These are phyloP conservation scores for Colletotrichum coccodes DNA, from an alignment of 2,329 filamentous ascomycete species.

Conservation along the genomic window DNA sequence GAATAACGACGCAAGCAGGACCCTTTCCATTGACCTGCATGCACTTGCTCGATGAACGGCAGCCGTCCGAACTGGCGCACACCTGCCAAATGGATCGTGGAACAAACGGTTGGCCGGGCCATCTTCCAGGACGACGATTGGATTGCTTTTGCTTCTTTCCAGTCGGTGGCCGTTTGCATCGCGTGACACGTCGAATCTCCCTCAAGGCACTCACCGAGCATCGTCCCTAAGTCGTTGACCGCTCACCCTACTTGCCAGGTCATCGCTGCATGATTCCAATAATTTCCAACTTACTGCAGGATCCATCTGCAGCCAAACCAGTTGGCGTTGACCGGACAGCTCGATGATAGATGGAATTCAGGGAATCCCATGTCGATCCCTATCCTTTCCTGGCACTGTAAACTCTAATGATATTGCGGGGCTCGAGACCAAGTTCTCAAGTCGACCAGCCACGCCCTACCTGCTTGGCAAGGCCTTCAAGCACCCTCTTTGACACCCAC, in stretches of 20 bases:
- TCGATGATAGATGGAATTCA: slow-evolving; percentile 26
- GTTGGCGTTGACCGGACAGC: slow-evolving; percentile 10
- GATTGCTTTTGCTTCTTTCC: not conserved
- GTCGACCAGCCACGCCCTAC: slow-evolving; percentile 1
- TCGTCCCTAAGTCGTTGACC: slow-evolving; percentile 10
- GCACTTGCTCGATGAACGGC: not conserved
- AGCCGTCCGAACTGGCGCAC: not conserved
- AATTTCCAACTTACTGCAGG: slow-evolving; percentile 16
- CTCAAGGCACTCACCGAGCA: slow-evolving; percentile 8
- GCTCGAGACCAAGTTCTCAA: slow-evolving; percentile 25
- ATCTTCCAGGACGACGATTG: not conserved
- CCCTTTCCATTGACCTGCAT: not conserved
- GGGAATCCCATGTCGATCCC: slow-evolving; percentile 32
- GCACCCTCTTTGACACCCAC: slow-evolving; percentile 47
- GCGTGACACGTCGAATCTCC: not conserved
- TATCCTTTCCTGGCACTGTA: slow-evolving; percentile 10
- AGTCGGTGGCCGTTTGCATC: slow-evolving; percentile 11
- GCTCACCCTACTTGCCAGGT: not conserved
- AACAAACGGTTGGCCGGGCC: not conserved
- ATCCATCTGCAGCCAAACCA: slow-evolving; percentile 5
- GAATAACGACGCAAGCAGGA: not conserved
- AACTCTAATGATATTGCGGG: slow-evolving; percentile 31
- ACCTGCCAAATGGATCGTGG: not conserved
- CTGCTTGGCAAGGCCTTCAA: slow-evolving; percentile 9
- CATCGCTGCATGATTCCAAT: slow-evolving; percentile 23